Evolutionary conservation across 2,329 filamentous ascomycete genomes (phyloP), one percentile per base, ranked within the genome.

Genomic region (Pestalotiopsis sp.): DNA sequence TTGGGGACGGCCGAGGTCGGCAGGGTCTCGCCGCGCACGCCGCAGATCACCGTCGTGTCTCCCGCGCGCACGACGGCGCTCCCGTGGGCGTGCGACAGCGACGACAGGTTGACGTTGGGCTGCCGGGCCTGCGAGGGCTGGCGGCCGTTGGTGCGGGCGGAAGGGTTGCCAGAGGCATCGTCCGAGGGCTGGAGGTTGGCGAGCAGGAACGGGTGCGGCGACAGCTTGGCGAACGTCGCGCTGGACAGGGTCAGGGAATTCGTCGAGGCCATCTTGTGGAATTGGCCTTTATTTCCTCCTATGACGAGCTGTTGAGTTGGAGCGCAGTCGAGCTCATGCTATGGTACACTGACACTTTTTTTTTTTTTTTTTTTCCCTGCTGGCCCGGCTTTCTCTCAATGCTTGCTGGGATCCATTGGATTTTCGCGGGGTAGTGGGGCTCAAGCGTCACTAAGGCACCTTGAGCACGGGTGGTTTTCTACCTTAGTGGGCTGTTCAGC

Each of bases 1-100:
- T 89, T 90, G 62, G 91, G 91, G 69, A 97, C 93, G 77, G 93
- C 90, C 64, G 88, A 86, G 2, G 92, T 91, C 62, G 91, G 86
- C 31, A 99, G 84, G 6, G 97, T 91, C 81, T 99, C 96, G 65
- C 87, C 95, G 59, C 95, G 90, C 23, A 99, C 90, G 68, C 95
- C 96, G 78, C 95, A 98, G 49, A 99, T 95, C n/a, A 95, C 93
- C 1, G 94, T 94, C 1, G 95, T 98, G 79, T 97, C 93, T 61
- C 96, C 96, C 65, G 93, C 85, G 45, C 96, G 90, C 64, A 98
- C 92, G 0, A 98, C 91, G 0, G 95, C 92, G 75, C 93, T 97
- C 65, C 96, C 96, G 77, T 97, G 91, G 67, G 94, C 92, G 79
- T 99, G 94, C 0, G 94, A 93, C 64, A 99, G 85, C 25, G 93